Conservation (phyloP, 805 yeast genomes). For the Wickerhamomyces sydowiorum region DNA sequence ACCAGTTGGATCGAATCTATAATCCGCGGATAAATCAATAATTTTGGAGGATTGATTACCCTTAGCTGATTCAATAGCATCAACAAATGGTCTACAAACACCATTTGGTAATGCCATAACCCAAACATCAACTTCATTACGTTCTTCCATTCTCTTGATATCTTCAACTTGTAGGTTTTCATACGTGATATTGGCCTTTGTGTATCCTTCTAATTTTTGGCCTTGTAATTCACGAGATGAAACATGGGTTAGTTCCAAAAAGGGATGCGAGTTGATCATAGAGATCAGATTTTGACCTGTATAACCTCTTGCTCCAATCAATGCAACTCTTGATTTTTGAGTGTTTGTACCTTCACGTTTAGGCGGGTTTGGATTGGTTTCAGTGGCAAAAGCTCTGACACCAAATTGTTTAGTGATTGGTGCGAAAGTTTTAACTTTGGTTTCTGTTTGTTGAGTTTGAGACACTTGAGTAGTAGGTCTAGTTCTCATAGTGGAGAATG, state of each 20-base stretch:
- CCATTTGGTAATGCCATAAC: constrained; percentile 99
- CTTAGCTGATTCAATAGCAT: constrained; percentile 65
- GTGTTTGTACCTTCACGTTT: constrained; percentile 56
- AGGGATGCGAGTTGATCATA: constrained; percentile 82
- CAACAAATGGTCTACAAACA: constrained; percentile 85
- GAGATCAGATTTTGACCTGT: constrained; percentile 92
- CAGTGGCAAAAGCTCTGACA: constrained; percentile 28
- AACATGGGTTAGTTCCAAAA: constrained; percentile 83
- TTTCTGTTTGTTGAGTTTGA: constrained; percentile 1
- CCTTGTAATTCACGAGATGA: constrained; percentile 95
- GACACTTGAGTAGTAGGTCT: background rate
- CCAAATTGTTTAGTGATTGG: constrained; percentile 19
- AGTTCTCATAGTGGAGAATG: constrained; percentile 38
- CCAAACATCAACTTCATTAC: constrained; percentile 88
- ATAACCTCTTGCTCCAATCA: constrained; percentile 97
- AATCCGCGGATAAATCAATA: constrained; percentile 92
- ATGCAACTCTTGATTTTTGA: constrained; percentile 68
- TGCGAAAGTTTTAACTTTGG: constrained; percentile 18
- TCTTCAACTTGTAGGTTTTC: constrained; percentile 87
- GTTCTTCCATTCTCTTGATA: constrained; percentile 68
- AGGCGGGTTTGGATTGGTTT: constrained; percentile 68
- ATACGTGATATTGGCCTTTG: constrained; percentile 72
- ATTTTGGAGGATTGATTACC: constrained; percentile 65
- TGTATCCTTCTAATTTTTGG: constrained; percentile 79
- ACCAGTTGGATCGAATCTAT: constrained; percentile 82